These are phyloP conservation scores for Orbilia quercus DNA, from an alignment of 2,329 filamentous ascomycete genomes.

Conservation along the genomic window DNA sequence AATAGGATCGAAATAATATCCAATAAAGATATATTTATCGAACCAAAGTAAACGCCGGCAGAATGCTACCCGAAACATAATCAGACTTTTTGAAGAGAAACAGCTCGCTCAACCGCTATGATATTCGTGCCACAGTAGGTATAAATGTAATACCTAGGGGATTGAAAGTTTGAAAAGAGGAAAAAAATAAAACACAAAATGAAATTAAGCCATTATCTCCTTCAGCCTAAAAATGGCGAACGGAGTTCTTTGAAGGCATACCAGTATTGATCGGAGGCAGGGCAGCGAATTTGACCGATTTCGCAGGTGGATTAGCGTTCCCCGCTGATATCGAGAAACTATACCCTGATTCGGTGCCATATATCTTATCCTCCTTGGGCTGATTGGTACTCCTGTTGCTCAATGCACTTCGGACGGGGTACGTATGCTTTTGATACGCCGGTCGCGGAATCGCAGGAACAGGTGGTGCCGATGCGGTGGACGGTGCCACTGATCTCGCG, in stretches of 20 bases:
- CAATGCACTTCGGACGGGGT: conserved; percentile 43
- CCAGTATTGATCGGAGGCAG: conserved; percentile 26
- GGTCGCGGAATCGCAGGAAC: conserved; percentile 17
- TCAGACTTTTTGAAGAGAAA: conserved; percentile 22
- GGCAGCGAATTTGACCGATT: conserved; percentile 52
- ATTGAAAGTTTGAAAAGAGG: too few relatives aligned
- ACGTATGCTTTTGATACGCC: conserved; percentile 20
- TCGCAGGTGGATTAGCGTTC: conserved; percentile 17
- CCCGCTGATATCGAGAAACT: conserved; percentile 41
- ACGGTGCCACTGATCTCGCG: conserved; percentile 28
- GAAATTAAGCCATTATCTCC: neutral
- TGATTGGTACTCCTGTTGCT: conserved; percentile 17
- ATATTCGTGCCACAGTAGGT: conserved; percentile 10
- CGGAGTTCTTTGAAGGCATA: conserved; percentile 19
- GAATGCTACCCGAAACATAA: conserved; percentile 27
- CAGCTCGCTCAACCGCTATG: conserved; percentile 41
- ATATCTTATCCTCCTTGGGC: conserved; percentile 24
- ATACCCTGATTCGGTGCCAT: conserved; percentile 39
- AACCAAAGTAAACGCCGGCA: conserved; percentile 8
- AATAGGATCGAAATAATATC: too few relatives aligned
- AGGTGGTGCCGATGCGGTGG: conserved; percentile 15
- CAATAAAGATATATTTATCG: too few relatives aligned
- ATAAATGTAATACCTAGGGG: conserved; percentile 9
- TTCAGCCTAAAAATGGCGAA: conserved; percentile 41
- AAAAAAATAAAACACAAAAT: conserved; percentile 3